These are phyloP conservation scores for Hyphodiscus hymeniophilus DNA, from an alignment of 495 filamentous ascomycete species.

Conservation along the genomic window DNA sequence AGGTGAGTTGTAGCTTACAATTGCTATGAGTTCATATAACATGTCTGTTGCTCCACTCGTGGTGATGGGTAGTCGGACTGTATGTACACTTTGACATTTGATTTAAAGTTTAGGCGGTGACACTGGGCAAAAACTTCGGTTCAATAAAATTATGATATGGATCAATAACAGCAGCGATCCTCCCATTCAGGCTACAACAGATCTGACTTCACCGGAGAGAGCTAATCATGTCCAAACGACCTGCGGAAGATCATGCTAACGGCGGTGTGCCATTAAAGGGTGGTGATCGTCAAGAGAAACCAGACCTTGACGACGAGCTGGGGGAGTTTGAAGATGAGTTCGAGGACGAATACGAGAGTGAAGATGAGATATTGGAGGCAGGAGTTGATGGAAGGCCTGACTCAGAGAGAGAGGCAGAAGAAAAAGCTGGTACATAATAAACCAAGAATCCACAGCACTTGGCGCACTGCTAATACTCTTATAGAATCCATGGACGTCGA, in stretches of 20 bases:
- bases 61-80: too few species aligned
- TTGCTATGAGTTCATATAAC: conserved; percentile 96
- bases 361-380: conserved; percentile 91
- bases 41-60: conserved; percentile 36
- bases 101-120: too few species aligned
- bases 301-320: conserved; percentile 58
- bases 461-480: conserved; percentile 18
- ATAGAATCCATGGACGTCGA: conserved; percentile 84
- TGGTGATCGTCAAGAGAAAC: conserved; percentile 54
- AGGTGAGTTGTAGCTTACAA: conserved; percentile 53
- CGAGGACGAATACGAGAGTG: conserved; percentile 94
- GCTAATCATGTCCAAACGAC: conserved; percentile 63
- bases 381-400: conserved; percentile 89
- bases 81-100: background rate
- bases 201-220: background rate
- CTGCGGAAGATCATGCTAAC: conserved; percentile 46
- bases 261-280: conserved; percentile 55
- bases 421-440: conserved; percentile 49
- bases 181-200: background rate
- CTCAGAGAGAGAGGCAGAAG: conserved; percentile 85
- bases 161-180: background rate
- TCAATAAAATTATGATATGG: too few species aligned
- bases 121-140: background rate
- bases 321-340: conserved; percentile 94
- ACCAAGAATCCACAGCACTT: background rate